These are phyloP conservation scores for Lindgomyces ingoldianus DNA, from an alignment of 495 filamentous ascomycete species.

Conservation along the genomic window DNA sequence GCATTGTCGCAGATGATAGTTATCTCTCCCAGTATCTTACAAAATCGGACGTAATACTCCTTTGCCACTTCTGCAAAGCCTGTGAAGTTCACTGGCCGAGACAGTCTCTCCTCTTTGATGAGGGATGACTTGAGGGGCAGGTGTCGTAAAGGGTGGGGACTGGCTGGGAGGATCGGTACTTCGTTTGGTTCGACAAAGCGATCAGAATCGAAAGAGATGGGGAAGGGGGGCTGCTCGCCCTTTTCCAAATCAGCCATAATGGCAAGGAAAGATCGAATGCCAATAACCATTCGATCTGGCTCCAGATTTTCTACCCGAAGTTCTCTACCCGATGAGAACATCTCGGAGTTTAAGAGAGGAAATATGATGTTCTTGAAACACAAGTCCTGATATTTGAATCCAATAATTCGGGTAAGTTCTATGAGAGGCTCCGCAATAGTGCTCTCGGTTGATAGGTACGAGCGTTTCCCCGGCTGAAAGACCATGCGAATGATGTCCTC, in stretches of 20 bases:
- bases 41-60: slow-evolving; percentile 85
- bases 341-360: slow-evolving; percentile 88
- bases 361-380: slow-evolving; percentile 92
- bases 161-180: slow-evolving; percentile 32
- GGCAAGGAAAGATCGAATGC: slow-evolving; percentile 87
- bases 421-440: slow-evolving; percentile 84
- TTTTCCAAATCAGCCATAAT: slow-evolving; percentile 95
- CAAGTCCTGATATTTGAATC: slow-evolving; percentile 87
- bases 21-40: slow-evolving; percentile 92
- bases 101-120: slow-evolving; percentile 59
- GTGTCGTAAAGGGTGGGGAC: slow-evolving; percentile 44
- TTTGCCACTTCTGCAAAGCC: slow-evolving; percentile 73
- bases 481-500: slow-evolving; percentile 84
- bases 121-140: slow-evolving; percentile 41
- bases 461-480: slow-evolving; percentile 73
- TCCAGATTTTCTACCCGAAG: slow-evolving; percentile 90
- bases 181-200: slow-evolving; percentile 34
- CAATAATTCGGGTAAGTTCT: slow-evolving; percentile 92
- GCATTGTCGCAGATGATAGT: slow-evolving; percentile 94
- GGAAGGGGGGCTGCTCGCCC: slow-evolving; percentile 81
- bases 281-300: slow-evolving; percentile 93
- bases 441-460: slow-evolving; percentile 76
- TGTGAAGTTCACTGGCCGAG: slow-evolving; percentile 71
- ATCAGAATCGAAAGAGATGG: slow-evolving; percentile 48
- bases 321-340: slow-evolving; percentile 75